Evolutionary conservation across 371 early-diverging fungal genomes (phyloP).

Genomic region (Batrachochytrium dendrobatidis): DNA sequence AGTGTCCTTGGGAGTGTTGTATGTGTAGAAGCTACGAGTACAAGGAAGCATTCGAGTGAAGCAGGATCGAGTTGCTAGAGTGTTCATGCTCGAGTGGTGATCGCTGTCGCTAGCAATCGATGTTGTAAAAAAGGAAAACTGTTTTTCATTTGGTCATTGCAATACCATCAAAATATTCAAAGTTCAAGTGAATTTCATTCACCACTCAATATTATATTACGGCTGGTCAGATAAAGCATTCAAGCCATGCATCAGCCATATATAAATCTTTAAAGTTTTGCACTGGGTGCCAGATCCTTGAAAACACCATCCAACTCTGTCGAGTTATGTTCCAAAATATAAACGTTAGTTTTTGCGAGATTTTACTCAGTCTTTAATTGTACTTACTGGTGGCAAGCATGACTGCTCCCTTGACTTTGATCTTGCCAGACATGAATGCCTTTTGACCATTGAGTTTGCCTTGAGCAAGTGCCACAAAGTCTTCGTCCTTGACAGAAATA

Average conservation of each 20-base stretch:
- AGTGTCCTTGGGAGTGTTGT: slow-evolving; percentile 30
- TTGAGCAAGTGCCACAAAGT: slow-evolving; percentile 74
- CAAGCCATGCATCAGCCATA: no score
- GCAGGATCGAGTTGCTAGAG: no score
- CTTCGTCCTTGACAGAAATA: slow-evolving; percentile 40
- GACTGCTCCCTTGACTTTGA: slow-evolving; percentile 86
- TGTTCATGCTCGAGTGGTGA: no score
- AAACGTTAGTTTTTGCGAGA: not conserved
- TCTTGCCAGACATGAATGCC: slow-evolving; percentile 82
- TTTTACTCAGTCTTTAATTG: no score
- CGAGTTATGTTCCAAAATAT: not conserved
- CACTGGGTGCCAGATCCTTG: slow-evolving; percentile 35
- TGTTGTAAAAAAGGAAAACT: no score
- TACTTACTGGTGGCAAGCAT: slow-evolving; percentile 50
- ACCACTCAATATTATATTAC: no score
- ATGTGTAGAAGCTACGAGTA: slow-evolving; percentile 37
- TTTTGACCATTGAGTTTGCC: slow-evolving; percentile 80
- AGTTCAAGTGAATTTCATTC: no score
- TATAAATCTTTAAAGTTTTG: slow-evolving; percentile 32
- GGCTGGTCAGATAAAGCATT: no score
- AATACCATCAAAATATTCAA: no score
- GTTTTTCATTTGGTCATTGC: no score
- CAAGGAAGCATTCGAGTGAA: no score
- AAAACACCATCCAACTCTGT: slow-evolving; percentile 58
- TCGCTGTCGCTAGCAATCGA: not conserved